A percentile compares a stretch with the other conserved stretches of the same genome.
These are phyloP conservation scores for Clitopilus passeckerianus DNA, from an alignment of 768 basidiomycete genomes.

Conservation along the genomic window DNA sequence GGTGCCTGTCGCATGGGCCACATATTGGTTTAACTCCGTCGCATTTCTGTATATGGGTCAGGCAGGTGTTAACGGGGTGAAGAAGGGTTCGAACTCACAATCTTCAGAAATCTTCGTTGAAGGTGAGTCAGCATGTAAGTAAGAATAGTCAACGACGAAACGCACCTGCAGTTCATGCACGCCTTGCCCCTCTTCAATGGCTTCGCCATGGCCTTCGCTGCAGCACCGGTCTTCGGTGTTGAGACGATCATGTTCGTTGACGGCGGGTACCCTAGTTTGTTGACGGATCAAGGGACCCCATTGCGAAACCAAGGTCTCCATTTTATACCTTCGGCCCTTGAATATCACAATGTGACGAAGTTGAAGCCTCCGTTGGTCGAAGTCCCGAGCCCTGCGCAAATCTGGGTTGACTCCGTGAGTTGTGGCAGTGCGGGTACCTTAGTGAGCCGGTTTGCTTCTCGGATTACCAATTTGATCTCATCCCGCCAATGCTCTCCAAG, in stretches of 20 bases:
- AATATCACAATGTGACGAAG: not conserved
- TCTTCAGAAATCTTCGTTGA: conserved; percentile 40
- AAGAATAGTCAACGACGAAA: conserved; percentile 2
- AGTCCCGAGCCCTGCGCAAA: no score
- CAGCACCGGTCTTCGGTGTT: conserved; percentile 23
- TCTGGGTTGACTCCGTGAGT: not conserved
- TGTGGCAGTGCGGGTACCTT: not conserved
- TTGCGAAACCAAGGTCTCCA: conserved; percentile 16
- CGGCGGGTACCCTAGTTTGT: conserved; percentile 20
- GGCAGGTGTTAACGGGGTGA: conserved; percentile 3
- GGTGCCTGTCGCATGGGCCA: conserved; percentile 54
- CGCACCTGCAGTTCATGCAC: conserved; percentile 50
- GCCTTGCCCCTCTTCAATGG: conserved; percentile 51
- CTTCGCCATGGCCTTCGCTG: conserved; percentile 26
- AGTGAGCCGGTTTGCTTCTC: not conserved
- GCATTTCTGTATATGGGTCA: conserved; percentile 46
- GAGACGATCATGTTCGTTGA: conserved; percentile 34
- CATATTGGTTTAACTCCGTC: conserved; percentile 63
- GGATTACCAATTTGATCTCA: not conserved
- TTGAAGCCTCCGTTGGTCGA: no score
- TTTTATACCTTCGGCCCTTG: conserved; percentile 25
- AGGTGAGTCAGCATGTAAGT: conserved; percentile 3
- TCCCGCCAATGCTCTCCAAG: not conserved
- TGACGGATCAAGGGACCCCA: conserved; percentile 30
- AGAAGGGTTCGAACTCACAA: conserved; percentile 26